A percentile compares a stretch with the other conserved stretches of the same genome.
Conservation (phyloP, 495 filamentous ascomycete species). For the Penicillium atrosanguineum region DNA sequence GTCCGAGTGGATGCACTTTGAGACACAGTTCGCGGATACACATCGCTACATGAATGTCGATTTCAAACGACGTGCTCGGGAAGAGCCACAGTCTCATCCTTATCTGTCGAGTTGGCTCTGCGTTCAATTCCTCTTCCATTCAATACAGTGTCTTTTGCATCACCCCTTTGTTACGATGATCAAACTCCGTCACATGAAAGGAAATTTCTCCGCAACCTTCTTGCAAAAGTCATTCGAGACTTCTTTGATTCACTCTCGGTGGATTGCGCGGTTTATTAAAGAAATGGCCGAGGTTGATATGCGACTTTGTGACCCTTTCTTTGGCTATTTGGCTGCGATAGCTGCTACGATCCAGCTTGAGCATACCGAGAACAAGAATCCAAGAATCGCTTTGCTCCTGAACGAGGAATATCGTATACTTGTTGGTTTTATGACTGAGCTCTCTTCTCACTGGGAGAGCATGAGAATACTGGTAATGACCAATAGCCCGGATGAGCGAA, state of each 20-base stretch:
- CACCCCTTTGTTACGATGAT: conserved; percentile 32
- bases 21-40: conserved; percentile 27
- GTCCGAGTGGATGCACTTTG: conserved; percentile 33
- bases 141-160: conserved; percentile 27
- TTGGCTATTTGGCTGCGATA: conserved; percentile 30
- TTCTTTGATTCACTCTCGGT: conserved; percentile 28
- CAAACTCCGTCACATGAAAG: conserved; percentile 27
- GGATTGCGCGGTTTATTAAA: conserved; percentile 28
- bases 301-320: conserved; percentile 22
- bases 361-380: conserved; percentile 27
- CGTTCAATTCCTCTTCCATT: conserved; percentile 32
- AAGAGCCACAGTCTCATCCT: conserved; percentile 19
- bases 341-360: conserved; percentile 31
- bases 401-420: conserved; percentile 27
- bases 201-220: conserved; percentile 29
- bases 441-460: conserved; percentile 23
- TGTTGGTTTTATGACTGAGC: conserved; percentile 22
- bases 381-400: conserved; percentile 21
- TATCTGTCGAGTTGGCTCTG: conserved; percentile 30
- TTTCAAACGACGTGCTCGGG: conserved; percentile 23
- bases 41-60: conserved; percentile 32
- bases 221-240: conserved; percentile 33
- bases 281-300: conserved; percentile 26
- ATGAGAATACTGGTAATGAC: conserved; percentile 23
- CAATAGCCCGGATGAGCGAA: too few relatives aligned